Evolutionary conservation across 2,329 filamentous ascomycete genomes (phyloP), one percentile per base, ranked within the genome.

Genomic region (Leptoxyphium fumago): DNA sequence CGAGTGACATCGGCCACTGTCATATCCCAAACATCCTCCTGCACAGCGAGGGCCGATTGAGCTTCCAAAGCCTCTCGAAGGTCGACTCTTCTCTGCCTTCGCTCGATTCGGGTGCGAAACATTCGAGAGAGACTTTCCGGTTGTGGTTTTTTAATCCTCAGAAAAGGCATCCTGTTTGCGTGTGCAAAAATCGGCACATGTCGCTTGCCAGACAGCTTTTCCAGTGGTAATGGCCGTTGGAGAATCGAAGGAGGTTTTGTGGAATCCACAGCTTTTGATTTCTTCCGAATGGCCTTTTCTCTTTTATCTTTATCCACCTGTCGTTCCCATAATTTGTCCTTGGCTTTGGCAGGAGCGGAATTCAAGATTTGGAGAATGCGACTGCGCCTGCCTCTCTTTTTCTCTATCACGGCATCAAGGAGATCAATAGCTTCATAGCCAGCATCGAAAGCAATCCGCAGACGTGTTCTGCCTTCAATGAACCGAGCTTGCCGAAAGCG

Each of bases 71-170:
- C 52, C 8, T 66, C 48, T 1, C 67, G 52, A 13, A 54, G 54
- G 40, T 63, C 46, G 10, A 72, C 58, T 13, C 68, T 62, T 39
- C 57, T 56, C 38, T 68, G 61, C n/a, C 70, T 70, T 34, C 62
- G 57, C 3, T 56, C 47, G 14, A 72, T 59, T 52, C 74, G 75
- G 41, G 73, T 64, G 9, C 68, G 64, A 2, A 88, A 53, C 13
- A 80, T 68, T 8, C 72, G 64, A n/a, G 69, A 73, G 15, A 88
- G 61, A n/a, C 62, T 61, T 1, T 58, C 56, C 2, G 79, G 72
- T 58, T 87, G 80, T 4, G 78, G 78, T 58, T 82, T 83, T 48
- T 66, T 70, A 39, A 80, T 61, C 30, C 83, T 75, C 26, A 89
- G 59, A 54, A 87, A 81, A 1, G 81, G 75, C 18, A 78, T 61